Percentiles rank a stretch among this genome's conserved stretches.
These are phyloP conservation scores for Xylaria sp. DNA, from an alignment of 495 filamentous ascomycete species.

Conservation along the genomic window DNA sequence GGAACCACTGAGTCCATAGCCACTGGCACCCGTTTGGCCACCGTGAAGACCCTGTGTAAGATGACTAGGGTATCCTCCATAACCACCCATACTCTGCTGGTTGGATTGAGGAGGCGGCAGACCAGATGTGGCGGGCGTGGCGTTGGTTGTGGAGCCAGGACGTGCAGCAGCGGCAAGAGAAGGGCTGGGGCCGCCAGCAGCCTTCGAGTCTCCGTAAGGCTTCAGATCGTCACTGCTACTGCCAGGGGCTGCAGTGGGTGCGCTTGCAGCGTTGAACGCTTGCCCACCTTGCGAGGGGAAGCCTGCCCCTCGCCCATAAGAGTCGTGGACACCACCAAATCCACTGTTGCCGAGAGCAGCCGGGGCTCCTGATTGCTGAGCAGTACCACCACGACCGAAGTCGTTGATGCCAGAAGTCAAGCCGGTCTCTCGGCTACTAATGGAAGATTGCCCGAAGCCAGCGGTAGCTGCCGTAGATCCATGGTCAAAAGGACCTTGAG, in stretches of 20 bases:
- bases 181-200: slow-evolving; percentile 78
- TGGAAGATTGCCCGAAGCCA: slow-evolving; percentile 72
- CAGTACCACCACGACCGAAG: slow-evolving; percentile 77
- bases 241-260: slow-evolving; percentile 62
- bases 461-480: slow-evolving; percentile 75
- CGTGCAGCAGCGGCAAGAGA: slow-evolving; percentile 80
- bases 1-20: slow-evolving; percentile 71
- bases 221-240: slow-evolving; percentile 74
- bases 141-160: slow-evolving; percentile 85
- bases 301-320: slow-evolving; percentile 72
- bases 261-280: slow-evolving; percentile 70
- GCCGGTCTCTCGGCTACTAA: slow-evolving; percentile 71
- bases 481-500: slow-evolving; percentile 78
- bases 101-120: slow-evolving; percentile 80
- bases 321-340: slow-evolving; percentile 78
- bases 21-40: slow-evolving; percentile 69
- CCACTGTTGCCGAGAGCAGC: slow-evolving; percentile 69
- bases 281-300: slow-evolving; percentile 70
- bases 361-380: slow-evolving; percentile 70
- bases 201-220: slow-evolving; percentile 73
- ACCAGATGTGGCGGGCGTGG: slow-evolving; percentile 66
- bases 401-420: slow-evolving; percentile 64
- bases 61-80: slow-evolving; percentile 77
- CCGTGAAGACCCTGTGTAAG: slow-evolving; percentile 69
- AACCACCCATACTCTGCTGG: slow-evolving; percentile 65